phyloP scores from a whole-genome alignment of 805 yeast species.

The Saccharomyces jurei region DNA sequence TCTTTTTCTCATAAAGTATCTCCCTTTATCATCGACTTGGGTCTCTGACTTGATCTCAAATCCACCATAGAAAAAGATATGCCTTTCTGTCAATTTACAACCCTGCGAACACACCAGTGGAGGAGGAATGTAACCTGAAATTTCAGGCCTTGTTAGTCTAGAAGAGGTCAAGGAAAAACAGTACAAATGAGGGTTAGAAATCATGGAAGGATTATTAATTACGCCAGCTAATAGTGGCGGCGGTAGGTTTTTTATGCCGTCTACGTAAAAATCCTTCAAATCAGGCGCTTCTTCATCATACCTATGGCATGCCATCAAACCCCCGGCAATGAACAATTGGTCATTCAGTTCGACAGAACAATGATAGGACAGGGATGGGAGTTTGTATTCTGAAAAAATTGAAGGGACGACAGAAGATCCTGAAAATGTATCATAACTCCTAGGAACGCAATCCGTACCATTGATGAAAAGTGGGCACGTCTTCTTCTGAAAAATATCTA shows the following conservation, averaged over 20 bases:
- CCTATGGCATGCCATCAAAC: conserved; percentile 29
- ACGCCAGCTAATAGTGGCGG: conserved; percentile 38
- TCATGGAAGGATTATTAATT: conserved; percentile 36
- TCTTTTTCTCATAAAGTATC: conserved; percentile 32
- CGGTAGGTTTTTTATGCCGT: conserved; percentile 38
- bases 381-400: conserved; percentile 32
- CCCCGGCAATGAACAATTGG: conserved; percentile 39
- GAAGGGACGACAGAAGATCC: conserved; percentile 24
- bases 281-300: conserved; percentile 25
- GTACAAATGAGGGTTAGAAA: conserved; percentile 34
- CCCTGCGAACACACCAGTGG: conserved; percentile 43
- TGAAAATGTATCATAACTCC: conserved; percentile 17
- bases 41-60: conserved; percentile 38
- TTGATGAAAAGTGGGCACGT: conserved; percentile 20
- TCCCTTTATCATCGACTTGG: conserved; percentile 27
- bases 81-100: conserved; percentile 45
- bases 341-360: conserved; percentile 34
- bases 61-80: conserved; percentile 65
- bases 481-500: conserved; percentile 9
- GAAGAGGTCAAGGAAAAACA: conserved; percentile 35
- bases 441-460: conserved; percentile 19
- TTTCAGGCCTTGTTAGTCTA: conserved; percentile 29
- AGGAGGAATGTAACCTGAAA: conserved; percentile 42
- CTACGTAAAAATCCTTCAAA: conserved; percentile 31
- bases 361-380: conserved; percentile 40